These are phyloP conservation scores for Oryza glaberrima DNA, from an alignment of 176 grass and related monocot genomes.

Conservation along the genomic window DNA sequence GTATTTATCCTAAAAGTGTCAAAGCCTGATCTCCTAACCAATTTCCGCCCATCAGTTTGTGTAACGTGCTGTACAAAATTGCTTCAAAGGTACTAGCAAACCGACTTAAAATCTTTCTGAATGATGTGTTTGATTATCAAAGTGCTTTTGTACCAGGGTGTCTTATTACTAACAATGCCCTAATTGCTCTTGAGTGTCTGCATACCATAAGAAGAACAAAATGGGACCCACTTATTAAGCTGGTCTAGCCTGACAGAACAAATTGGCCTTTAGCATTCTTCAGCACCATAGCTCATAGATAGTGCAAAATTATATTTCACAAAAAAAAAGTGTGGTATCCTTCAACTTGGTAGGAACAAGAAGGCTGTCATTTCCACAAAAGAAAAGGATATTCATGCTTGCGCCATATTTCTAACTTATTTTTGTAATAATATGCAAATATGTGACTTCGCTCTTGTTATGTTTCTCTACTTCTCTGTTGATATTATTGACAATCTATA, in stretches of 20 bases:
- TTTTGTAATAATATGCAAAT: not conserved
- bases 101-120: too few species aligned
- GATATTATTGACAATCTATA: not conserved
- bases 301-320: not conserved
- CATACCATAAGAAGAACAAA: not conserved
- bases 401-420: not conserved
- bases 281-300: not conserved
- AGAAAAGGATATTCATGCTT: not conserved
- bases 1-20: too few species aligned
- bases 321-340: not conserved
- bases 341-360: not conserved
- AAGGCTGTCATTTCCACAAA: not conserved
- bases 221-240: slow-evolving; percentile 10
- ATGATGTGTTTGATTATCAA: too few species aligned
- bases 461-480: not conserved
- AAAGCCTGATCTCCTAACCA: too few species aligned
- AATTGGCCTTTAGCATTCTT: not conserved
- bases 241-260: not conserved
- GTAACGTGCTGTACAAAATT: too few species aligned
- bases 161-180: too few species aligned
- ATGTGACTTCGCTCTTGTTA: not conserved
- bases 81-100: too few species aligned
- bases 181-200: too few species aligned
- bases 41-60: too few species aligned
- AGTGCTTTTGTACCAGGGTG: too few species aligned